phyloP scores from a whole-genome alignment of 495 filamentous ascomycete genomes.

The Cladorrhinum samala region DNA sequence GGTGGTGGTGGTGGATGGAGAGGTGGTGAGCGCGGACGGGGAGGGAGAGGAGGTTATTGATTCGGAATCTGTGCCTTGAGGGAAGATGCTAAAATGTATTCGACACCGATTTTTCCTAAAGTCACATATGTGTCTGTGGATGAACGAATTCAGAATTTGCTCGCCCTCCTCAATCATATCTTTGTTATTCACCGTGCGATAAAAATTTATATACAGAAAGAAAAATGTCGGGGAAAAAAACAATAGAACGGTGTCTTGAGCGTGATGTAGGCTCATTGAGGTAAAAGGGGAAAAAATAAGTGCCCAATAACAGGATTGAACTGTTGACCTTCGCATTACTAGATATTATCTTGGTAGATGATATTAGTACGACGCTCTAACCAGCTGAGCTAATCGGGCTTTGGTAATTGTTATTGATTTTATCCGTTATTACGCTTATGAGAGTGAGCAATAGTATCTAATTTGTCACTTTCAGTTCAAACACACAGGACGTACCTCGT shows the following conservation, averaged over 20 bases:
- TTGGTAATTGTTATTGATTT: background rate
- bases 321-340: conserved; percentile 20
- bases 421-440: background rate
- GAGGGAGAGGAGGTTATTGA: background rate
- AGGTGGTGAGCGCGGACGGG: background rate
- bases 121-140: background rate
- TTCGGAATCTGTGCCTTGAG: background rate
- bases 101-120: background rate
- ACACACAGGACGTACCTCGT: too few species aligned
- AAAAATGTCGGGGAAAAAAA: background rate
- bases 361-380: conserved; percentile 21
- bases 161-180: too few species aligned
- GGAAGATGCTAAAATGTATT: background rate
- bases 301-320: conserved; percentile 22
- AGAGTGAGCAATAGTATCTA: too few species aligned
- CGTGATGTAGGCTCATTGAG: too few species aligned
- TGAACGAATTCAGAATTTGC: too few species aligned
- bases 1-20: conserved; percentile 12
- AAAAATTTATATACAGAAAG: too few species aligned
- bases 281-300: too few species aligned
- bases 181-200: too few species aligned
- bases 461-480: background rate
- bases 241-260: too few species aligned
- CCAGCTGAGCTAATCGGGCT: conserved; percentile 21
- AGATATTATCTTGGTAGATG: conserved; percentile 9